Evolutionary conservation across 2,329 filamentous ascomycete species (phyloP).

Genomic region (Penicillium frequentans): DNA sequence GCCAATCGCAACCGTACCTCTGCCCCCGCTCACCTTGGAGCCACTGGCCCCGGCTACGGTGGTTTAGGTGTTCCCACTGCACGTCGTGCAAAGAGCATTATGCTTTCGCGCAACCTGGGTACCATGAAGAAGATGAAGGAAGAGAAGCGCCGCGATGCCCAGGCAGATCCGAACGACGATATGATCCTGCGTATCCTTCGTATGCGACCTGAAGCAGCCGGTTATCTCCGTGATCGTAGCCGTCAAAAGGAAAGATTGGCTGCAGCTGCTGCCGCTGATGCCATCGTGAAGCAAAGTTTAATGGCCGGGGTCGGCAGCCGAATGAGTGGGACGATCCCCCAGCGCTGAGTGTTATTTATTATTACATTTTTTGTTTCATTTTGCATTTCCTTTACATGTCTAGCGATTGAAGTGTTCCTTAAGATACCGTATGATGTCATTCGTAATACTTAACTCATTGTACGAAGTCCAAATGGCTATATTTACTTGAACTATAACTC

Average conservation of each 20-base stretch:
- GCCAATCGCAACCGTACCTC: conserved; percentile 66
- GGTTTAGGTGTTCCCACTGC: conserved; percentile 51
- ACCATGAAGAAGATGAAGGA: conserved; percentile 97
- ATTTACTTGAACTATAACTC: neutral
- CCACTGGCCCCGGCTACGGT: conserved; percentile 45
- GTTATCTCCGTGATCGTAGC: conserved; percentile 85
- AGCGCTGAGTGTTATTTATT: conserved; percentile 23
- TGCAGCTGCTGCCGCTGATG: conserved; percentile 83
- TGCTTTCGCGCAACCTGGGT: conserved; percentile 90
- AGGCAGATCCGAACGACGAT: conserved; percentile 95
- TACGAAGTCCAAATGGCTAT: neutral
- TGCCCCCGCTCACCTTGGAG: conserved; percentile 59
- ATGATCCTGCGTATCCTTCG: conserved; percentile 94
- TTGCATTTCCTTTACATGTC: neutral
- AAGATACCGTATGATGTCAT: conserved; percentile 7
- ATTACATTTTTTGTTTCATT: conserved; percentile 1
- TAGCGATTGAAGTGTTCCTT: conserved; percentile 4
- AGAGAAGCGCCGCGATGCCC: conserved; percentile 90
- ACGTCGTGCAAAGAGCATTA: conserved; percentile 68
- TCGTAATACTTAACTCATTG: conserved; percentile 5
- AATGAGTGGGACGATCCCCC: conserved; percentile 49
- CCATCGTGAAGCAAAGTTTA: conserved; percentile 92
- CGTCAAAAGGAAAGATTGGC: conserved; percentile 92
- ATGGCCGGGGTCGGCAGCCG: conserved; percentile 57
- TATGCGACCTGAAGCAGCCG: conserved; percentile 87